These are phyloP conservation scores for Penicillium hesseltinei DNA, from an alignment of 2,329 filamentous ascomycete species.

Conservation along the genomic window DNA sequence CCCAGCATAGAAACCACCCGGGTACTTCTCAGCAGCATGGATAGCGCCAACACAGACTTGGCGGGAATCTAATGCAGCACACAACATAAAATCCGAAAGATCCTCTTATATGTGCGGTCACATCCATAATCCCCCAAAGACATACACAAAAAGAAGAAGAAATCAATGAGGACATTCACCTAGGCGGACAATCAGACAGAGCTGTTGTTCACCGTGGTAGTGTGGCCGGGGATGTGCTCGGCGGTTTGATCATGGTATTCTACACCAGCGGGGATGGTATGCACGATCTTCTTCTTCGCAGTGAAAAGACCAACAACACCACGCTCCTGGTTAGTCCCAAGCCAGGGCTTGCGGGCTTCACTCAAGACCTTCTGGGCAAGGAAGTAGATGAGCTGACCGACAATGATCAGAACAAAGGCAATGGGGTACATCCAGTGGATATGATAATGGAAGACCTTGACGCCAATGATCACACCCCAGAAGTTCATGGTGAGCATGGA, in stretches of 20 bases:
- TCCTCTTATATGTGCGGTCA: not conserved
- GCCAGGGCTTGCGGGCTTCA: constrained; percentile 92
- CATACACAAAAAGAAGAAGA: not conserved
- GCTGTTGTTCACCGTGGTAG: constrained; percentile 11
- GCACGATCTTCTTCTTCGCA: constrained; percentile 69
- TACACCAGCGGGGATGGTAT: constrained; percentile 12
- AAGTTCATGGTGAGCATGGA: constrained; percentile 91
- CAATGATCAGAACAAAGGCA: constrained; percentile 87
- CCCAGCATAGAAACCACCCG: not conserved
- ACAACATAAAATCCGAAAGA: not conserved
- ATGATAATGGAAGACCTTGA: constrained; percentile 74
- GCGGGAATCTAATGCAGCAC: not conserved
- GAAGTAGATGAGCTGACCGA: constrained; percentile 86
- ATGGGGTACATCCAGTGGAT: constrained; percentile 94
- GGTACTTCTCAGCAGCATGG: not conserved
- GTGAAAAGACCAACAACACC: constrained; percentile 81
- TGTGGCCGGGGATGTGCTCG: constrained; percentile 9
- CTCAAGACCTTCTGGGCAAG: constrained; percentile 76
- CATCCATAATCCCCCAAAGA: not conserved
- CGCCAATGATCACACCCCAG: constrained; percentile 92
- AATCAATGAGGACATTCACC: not conserved
- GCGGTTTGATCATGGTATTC: constrained; percentile 15
- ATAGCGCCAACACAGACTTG: not conserved
- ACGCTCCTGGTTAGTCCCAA: constrained; percentile 79
- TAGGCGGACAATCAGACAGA: constrained; percentile 6